A percentile compares a stretch with the other conserved stretches of the same genome.
Evolutionary conservation across 441 rosid species (phyloP).

Genomic region (Syzygium malaccense): DNA sequence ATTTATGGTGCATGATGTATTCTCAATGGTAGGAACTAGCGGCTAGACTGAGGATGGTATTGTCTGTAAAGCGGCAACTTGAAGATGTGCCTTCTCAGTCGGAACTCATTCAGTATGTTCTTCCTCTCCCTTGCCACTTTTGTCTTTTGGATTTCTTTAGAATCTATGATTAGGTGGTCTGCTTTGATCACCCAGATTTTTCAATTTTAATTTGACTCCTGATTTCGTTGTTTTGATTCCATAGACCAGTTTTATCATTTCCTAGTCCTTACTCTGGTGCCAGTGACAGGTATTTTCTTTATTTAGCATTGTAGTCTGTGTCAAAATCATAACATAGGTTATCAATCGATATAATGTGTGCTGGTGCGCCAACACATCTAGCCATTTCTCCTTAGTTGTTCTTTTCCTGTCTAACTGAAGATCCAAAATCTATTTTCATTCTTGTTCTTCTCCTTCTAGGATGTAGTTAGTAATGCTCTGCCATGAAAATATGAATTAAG

Average conservation of each 20-base stretch:
- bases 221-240: neutral
- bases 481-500: neutral
- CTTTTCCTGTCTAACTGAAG: neutral
- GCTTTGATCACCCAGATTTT: neutral
- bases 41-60: conserved; percentile 37
- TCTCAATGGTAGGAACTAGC: conserved; percentile 49
- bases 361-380: neutral
- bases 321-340: neutral
- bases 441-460: neutral
- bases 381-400: neutral
- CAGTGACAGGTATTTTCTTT: neutral
- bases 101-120: conserved; percentile 68
- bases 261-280: neutral
- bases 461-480: neutral
- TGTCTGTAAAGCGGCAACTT: conserved; percentile 53
- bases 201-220: neutral
- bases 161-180: neutral
- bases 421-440: neutral
- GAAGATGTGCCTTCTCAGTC: conserved; percentile 69
- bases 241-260: neutral
- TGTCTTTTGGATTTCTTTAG: neutral
- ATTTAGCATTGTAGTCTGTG: neutral
- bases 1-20: neutral
- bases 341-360: neutral
- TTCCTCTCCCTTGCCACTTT: neutral